Percentiles rank a stretch among this genome's conserved stretches.
Conservation (phyloP, 768 basidiomycete genomes). For the Mycena maculata region DNA sequence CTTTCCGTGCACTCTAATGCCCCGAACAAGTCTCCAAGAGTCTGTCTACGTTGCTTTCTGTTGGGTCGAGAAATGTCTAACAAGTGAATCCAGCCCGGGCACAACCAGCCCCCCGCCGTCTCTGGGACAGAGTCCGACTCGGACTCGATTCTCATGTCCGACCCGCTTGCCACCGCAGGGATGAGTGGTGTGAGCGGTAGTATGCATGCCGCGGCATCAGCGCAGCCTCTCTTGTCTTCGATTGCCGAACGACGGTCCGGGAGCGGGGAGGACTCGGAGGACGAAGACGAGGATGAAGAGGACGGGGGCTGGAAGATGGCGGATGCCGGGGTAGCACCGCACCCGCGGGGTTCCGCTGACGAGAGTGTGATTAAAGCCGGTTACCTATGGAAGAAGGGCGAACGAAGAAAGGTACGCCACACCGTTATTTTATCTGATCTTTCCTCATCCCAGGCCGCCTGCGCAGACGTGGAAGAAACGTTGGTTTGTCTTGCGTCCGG, state of each 20-base stretch:
- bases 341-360: constrained; percentile 62
- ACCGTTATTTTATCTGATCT: constrained; percentile 13
- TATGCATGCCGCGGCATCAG: constrained; percentile 48
- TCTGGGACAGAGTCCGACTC: constrained; percentile 91
- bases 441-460: background rate
- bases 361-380: constrained; percentile 89
- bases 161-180: constrained; percentile 53
- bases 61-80: background rate
- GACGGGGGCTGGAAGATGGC: constrained; percentile 74
- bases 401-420: constrained; percentile 85
- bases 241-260: constrained; percentile 80
- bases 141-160: constrained; percentile 74
- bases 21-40: constrained; percentile 55
- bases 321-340: constrained; percentile 49
- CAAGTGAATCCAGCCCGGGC: constrained; percentile 24
- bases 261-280: constrained; percentile 82
- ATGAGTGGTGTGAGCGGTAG: constrained; percentile 30
- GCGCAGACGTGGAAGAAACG: constrained; percentile 99
- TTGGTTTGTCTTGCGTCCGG: constrained; percentile 95
- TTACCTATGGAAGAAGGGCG: constrained; percentile 98
- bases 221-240: constrained; percentile 70
- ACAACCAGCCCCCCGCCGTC: constrained; percentile 43
- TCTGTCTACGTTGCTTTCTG: background rate
- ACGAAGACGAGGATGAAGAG: constrained; percentile 72
- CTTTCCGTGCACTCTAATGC: constrained; percentile 79